Evolutionary conservation across 179 eudicot species (phyloP), one percentile per base, ranked within the genome.

Genomic region (Sideroxylon spinosum): DNA sequence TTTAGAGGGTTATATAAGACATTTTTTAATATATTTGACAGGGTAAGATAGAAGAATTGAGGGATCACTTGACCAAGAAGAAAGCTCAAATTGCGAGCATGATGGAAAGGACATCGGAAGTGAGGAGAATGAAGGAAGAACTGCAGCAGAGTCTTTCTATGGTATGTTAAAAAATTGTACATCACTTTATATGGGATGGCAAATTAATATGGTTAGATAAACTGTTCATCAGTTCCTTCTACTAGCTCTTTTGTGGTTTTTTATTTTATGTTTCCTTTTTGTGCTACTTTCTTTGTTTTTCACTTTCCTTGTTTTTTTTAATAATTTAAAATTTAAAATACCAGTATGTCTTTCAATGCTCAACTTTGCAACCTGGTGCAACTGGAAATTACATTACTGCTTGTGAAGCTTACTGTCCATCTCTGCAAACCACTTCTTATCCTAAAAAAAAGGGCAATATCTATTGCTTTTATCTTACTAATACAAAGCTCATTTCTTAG

Each of bases 31-130:
- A 71, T 62, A 55, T 76, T 66, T 82, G 62, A 29, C 90, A 95
- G 99, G 84, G 71, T 79, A 89, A 79, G 79, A 76, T 91, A 23
- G 91, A 86, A 82, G 88, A 86, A 66, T 78, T 90, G 81, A 85
- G 62, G 76, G 89, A 88, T 76, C 83, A 75, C 73, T 78, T 89
- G 76, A 73, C 78, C 46, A 85, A 91, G 79, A 93, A 88, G 89
- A 92, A 86, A 84, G 74, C 84, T 85, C 95, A 83, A 79, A 86
- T 83, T 83, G 89, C 88, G 56, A 63, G 71, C 75, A 78, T 95
- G 91, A 74, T 82, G 72, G 90, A 87, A 25, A 90, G 86, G 86
- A 86, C 90, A 60, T 82, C 88, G 7, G 90, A 92, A 83, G 90
- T 87, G 78, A 84, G 85, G 78, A 84, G 81, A 77, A 87, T 71